These are phyloP conservation scores for Candolleomyces efflorescens DNA, from an alignment of 768 basidiomycete species.

Conservation along the genomic window DNA sequence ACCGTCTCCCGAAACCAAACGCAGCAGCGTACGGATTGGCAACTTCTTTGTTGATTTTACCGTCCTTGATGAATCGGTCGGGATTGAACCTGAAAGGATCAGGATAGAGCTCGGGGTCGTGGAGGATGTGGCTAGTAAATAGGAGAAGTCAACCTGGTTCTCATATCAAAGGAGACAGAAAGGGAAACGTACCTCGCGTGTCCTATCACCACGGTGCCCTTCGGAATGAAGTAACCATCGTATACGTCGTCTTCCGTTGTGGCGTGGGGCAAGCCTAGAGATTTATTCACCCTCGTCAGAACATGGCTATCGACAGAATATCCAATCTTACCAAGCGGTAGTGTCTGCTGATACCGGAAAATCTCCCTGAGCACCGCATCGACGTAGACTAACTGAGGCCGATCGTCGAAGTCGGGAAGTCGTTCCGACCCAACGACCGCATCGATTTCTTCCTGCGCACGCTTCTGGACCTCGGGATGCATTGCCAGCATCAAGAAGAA, in stretches of 20 bases:
- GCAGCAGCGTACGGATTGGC: slow-evolving; percentile 31
- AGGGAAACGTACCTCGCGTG: slow-evolving; percentile 22
- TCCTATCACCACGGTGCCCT: slow-evolving; percentile 23
- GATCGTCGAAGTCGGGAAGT: slow-evolving; percentile 31
- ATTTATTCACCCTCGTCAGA: not conserved
- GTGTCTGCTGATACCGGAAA: slow-evolving; percentile 15
- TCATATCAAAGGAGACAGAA: not conserved
- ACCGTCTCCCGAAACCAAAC: slow-evolving; percentile 40
- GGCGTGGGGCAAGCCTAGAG: slow-evolving; percentile 1
- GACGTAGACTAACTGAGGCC: slow-evolving; percentile 29
- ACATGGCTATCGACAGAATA: not conserved
- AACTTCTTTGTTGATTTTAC: slow-evolving; percentile 24
- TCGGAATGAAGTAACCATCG: slow-evolving; percentile 23
- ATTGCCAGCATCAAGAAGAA: slow-evolving; percentile 37
- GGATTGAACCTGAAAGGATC: slow-evolving; percentile 37
- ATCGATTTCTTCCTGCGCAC: slow-evolving; percentile 39
- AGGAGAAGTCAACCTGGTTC: not conserved
- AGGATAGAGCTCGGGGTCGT: slow-evolving; percentile 29
- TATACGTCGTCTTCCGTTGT: slow-evolving; percentile 7
- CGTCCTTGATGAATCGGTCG: slow-evolving; percentile 40
- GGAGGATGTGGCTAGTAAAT: slow-evolving; percentile 27
- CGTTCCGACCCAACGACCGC: slow-evolving; percentile 27
- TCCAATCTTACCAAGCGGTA: slow-evolving; percentile 12
- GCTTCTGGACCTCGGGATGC: slow-evolving; percentile 29
- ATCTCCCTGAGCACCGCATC: slow-evolving; percentile 29